These are phyloP conservation scores for Babesia ovata DNA, from an alignment of 169 alveolate genomes.

Conservation along the genomic window DNA sequence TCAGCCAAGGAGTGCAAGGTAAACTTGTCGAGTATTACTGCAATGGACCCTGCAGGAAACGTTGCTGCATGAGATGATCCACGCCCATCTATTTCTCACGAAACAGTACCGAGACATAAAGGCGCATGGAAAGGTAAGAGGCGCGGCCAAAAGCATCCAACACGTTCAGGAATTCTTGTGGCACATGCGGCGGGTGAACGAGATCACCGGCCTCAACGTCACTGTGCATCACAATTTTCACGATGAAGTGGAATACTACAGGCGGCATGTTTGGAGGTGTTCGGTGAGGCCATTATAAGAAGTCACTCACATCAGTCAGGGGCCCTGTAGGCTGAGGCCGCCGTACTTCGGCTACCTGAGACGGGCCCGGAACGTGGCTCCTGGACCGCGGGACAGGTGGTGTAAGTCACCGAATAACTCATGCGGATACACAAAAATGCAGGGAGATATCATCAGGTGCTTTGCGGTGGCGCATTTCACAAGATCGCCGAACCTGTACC, in stretches of 20 bases:
- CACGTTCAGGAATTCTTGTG: constrained; percentile 80
- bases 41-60: constrained; percentile 80
- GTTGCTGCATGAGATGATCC: constrained; percentile 95
- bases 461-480: constrained; percentile 54
- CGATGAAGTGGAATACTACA: constrained; percentile 89
- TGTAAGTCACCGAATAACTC: neutral
- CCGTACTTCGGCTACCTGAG: constrained; percentile 92
- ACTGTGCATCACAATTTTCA: constrained; percentile 89
- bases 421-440: neutral
- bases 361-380: constrained; percentile 89
- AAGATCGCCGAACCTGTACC: constrained; percentile 19
- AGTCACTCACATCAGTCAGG: constrained; percentile 69
- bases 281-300: constrained; percentile 68
- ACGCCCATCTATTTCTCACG: constrained; percentile 90
- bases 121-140: constrained; percentile 88
- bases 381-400: constrained; percentile 90
- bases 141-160: neutral
- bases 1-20: constrained; percentile 85
- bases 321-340: constrained; percentile 85
- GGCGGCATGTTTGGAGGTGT: constrained; percentile 93
- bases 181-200: constrained; percentile 88
- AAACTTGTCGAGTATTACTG: neutral
- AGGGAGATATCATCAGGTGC: constrained; percentile 39
- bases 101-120: constrained; percentile 72
- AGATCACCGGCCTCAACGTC: constrained; percentile 87